Conservation (phyloP, 1,284 basidiomycete species). For the Inonotus obliquus region DNA sequence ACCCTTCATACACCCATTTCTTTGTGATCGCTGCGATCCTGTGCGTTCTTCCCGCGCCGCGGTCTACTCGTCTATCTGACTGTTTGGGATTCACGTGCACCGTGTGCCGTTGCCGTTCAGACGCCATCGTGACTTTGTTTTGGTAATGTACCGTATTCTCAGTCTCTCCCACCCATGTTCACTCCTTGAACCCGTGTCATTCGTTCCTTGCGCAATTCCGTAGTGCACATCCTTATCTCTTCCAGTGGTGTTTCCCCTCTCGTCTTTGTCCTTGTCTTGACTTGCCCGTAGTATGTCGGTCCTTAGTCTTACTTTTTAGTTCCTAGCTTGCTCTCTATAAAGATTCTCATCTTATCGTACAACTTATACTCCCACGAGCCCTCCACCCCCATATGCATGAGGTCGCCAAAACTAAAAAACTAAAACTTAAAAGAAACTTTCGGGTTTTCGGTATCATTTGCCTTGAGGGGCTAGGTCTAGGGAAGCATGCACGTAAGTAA, state of each 20-base stretch:
- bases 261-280: constrained; percentile 1
- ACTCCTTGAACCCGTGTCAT: constrained; percentile 2
- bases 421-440: no score
- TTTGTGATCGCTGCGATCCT: not conserved
- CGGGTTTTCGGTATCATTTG: no score
- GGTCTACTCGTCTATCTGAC: no score
- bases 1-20: not conserved
- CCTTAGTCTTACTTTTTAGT: no score
- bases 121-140: not conserved
- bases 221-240: not conserved
- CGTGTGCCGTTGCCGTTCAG: no score
- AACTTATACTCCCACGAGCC: no score
- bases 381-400: no score
- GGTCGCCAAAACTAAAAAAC: no score
- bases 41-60: not conserved
- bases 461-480: not conserved
- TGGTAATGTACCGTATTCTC: not conserved
- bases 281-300: constrained; percentile 9
- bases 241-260: not conserved
- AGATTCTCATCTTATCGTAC: not conserved
- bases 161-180: not conserved
- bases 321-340: constrained; percentile 3
- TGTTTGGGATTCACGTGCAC: no score
- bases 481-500: no score
- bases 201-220: no score